Percentiles rank a stretch among this genome's conserved stretches.
phyloP scores from a whole-genome alignment of 1,139 yeast species.

The Kluyveromyces sp. region DNA sequence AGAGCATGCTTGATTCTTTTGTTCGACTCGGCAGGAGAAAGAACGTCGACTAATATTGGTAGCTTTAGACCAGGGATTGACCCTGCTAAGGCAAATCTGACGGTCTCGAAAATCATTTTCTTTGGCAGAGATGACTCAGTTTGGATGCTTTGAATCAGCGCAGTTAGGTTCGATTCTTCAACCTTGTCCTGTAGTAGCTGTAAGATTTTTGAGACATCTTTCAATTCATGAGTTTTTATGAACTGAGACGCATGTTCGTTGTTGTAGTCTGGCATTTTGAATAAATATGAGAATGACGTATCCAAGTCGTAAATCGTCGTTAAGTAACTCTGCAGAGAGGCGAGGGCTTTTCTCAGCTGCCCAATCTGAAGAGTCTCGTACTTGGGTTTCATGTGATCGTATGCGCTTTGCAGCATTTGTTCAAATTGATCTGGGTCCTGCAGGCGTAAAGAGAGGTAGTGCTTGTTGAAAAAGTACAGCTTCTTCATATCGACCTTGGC shows the following conservation, averaged over 20 bases:
- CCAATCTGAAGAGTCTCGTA: constrained; percentile 18
- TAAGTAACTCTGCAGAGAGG: constrained; percentile 35
- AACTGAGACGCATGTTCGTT: constrained; percentile 21
- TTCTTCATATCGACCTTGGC: constrained; percentile 83
- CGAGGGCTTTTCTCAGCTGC: constrained; percentile 22
- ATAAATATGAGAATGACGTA: constrained; percentile 43
- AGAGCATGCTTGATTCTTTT: constrained; percentile 35
- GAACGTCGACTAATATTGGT: constrained; percentile 48
- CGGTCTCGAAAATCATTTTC: constrained; percentile 49
- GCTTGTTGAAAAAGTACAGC: constrained; percentile 67
- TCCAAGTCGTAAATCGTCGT: constrained; percentile 44
- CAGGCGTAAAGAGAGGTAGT: constrained; percentile 43
- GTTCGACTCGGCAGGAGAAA: constrained; percentile 45
- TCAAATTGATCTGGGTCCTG: constrained; percentile 33
- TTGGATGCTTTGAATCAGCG: constrained; percentile 21
- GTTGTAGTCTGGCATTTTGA: constrained; percentile 36
- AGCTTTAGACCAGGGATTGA: constrained; percentile 64
- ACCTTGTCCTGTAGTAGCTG: constrained; percentile 11
- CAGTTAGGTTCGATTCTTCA: constrained; percentile 18
- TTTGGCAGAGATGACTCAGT: constrained; percentile 29
- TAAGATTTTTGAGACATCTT: constrained; percentile 16
- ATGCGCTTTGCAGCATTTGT: constrained; percentile 30
- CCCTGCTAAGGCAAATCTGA: constrained; percentile 71
- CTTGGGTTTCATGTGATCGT: constrained; percentile 16
- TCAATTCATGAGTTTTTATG: constrained; percentile 15